Evolutionary conservation across 2,329 filamentous ascomycete species (phyloP), one percentile per base, ranked within the genome.

Genomic region (Calonectria naviculata): DNA sequence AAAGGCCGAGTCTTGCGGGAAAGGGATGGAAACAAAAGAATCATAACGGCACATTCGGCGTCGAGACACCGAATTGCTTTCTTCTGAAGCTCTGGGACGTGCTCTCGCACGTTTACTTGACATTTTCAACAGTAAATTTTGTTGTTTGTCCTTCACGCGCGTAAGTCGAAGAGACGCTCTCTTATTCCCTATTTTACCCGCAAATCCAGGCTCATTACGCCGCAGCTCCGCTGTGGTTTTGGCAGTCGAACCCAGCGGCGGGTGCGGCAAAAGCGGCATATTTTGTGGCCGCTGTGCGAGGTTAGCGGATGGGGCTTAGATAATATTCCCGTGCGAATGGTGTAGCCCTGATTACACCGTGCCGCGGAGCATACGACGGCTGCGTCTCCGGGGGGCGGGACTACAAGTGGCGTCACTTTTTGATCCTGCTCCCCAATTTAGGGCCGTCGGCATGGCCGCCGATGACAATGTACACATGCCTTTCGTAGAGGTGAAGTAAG

Each of bases 201-300:
- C 19, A 12, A 21, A 46, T 38, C 46, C 12, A 19, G 12, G 19
- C 34, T 36, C 34, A n/a, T 73, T 52, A 73, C 52, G 61, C 65
- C 44, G 70, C 58, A 63, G 68, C 65, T 52, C 62, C 29, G 31
- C 15, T 31, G 24, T 28, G n/a, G n/a, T 41, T 41, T 41, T 36
- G 26, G 67, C 58, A 38, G 70, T 29, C 46, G n/a, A 54, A 24
- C 42, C n/a, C 42, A 29, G 49, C 67, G 67, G 67, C 67, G 52
- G 52, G 12, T 38, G 67, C 67, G 74, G 62, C 54, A n/a, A 62
- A 12, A 24, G 68, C 73, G 73, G 73, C 73, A 68, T 63, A 49
- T 41, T 72, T 63, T 46, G 12, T 7, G 42, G 21, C 24, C 8
- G 61, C 54, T 62, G 73, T 71, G 21, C 28, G 26, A 64, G 6